Percentiles rank a stretch among this genome's conserved stretches.
Evolutionary conservation across 371 early-diverging fungal genomes (phyloP).

Genomic region (Sporodiniella umbellata): DNA sequence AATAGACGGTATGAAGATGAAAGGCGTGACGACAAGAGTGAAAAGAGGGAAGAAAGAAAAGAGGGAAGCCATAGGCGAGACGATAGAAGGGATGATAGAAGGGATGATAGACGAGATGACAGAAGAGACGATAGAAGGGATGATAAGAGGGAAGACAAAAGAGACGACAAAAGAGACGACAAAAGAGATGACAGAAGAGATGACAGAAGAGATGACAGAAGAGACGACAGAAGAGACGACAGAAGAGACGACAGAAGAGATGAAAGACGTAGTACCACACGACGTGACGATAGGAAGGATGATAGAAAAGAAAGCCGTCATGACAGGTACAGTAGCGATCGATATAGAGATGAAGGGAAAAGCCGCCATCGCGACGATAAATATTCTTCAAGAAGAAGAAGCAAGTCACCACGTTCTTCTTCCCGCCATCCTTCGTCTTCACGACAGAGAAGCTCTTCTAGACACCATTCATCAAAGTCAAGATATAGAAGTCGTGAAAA

Average conservation of each 20-base stretch:
- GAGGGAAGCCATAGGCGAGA: slow-evolving; percentile 1
- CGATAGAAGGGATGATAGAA: slow-evolving; percentile 8
- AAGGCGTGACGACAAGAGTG: slow-evolving; percentile 13
- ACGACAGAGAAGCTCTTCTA: slow-evolving; percentile 9
- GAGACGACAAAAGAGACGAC: slow-evolving; percentile 5
- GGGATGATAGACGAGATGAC: slow-evolving; percentile 4
- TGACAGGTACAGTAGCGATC: slow-evolving; percentile 2
- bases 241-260: slow-evolving; percentile 12
- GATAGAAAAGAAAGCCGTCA: slow-evolving; percentile 6
- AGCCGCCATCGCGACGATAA: slow-evolving; percentile 3
- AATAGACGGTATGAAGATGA: slow-evolving; percentile 8
- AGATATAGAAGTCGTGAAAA: slow-evolving; percentile 22
- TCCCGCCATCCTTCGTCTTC: slow-evolving; percentile 6
- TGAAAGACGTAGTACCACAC: background rate
- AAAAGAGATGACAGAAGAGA: slow-evolving; percentile 7
- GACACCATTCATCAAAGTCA: slow-evolving; percentile 32
- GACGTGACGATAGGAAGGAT: slow-evolving; percentile 7
- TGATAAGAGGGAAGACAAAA: slow-evolving; percentile 5
- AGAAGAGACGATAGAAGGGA: slow-evolving; percentile 15
- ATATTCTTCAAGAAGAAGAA: slow-evolving; percentile 7
- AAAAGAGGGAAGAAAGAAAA: slow-evolving; percentile 1
- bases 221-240: slow-evolving; percentile 16
- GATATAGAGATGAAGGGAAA: slow-evolving; percentile 4
- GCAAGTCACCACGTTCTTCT: slow-evolving; percentile 12
- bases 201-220: slow-evolving; percentile 5